A percentile compares a stretch with the other conserved stretches of the same genome.
These are phyloP conservation scores for Fraxinus greggii DNA, from an alignment of 305 asterid species.

Conservation along the genomic window DNA sequence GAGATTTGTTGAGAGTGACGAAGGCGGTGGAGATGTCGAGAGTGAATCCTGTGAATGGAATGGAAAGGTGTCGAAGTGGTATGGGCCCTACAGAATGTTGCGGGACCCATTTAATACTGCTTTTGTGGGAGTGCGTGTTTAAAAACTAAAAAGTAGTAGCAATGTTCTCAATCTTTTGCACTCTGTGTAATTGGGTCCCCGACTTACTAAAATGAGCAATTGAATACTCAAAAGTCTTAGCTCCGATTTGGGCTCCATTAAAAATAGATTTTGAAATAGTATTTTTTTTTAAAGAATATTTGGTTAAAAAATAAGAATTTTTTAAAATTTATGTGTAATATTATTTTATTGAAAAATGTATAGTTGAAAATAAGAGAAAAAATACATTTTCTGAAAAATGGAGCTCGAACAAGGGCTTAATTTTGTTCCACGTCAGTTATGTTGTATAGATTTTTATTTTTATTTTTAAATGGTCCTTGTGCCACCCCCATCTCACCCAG, in stretches of 20 bases:
- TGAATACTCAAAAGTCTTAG: neutral
- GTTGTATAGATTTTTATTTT: neutral
- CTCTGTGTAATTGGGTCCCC: neutral
- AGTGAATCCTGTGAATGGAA: conserved; percentile 16
- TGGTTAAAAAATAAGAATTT: too few relatives aligned
- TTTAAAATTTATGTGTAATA: too few relatives aligned
- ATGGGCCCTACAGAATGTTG: neutral
- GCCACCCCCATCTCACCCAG: neutral
- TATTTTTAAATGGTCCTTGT: too few relatives aligned
- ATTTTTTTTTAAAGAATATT: too few relatives aligned
- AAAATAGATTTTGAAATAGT: too few relatives aligned
- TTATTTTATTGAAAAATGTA: too few relatives aligned
- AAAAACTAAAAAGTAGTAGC: neutral
- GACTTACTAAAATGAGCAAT: neutral
- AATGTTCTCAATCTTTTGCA: neutral
- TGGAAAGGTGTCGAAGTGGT: neutral
- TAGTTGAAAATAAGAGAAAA: too few relatives aligned
- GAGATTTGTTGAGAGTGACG: neutral
- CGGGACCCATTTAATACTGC: neutral
- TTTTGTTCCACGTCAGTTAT: neutral
- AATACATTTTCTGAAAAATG: too few relatives aligned
- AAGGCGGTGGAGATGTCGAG: neutral
- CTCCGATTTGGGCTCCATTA: too few relatives aligned
- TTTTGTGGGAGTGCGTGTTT: neutral
- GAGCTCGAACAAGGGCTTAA: too few relatives aligned